phyloP scores from a whole-genome alignment of 2,329 filamentous ascomycete genomes.

The Falciphora oryzae region DNA sequence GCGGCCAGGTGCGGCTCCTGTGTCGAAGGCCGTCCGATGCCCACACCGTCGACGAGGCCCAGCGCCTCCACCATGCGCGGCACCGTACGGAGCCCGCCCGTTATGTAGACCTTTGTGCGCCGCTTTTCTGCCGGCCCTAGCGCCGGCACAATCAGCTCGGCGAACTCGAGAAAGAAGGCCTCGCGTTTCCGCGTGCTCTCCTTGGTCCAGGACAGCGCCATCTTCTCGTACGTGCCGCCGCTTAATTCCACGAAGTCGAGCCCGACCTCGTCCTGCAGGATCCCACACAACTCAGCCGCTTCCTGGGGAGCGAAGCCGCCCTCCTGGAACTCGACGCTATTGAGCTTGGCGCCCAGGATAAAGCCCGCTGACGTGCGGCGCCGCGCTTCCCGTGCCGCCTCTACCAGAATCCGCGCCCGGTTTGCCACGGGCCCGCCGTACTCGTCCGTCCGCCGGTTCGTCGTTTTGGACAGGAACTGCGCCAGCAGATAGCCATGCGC shows the following conservation, averaged over 20 bases:
- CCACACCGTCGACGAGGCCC: slow-evolving; percentile 52
- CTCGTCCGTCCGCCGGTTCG: slow-evolving; percentile 45
- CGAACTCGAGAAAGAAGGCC: slow-evolving; percentile 56
- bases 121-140: slow-evolving; percentile 25
- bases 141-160: slow-evolving; percentile 43
- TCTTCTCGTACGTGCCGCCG: slow-evolving; percentile 53
- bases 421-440: slow-evolving; percentile 41
- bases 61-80: slow-evolving; percentile 54
- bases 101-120: slow-evolving; percentile 44
- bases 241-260: slow-evolving; percentile 54
- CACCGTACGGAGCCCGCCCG: slow-evolving; percentile 50
- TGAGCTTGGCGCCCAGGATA: slow-evolving; percentile 51
- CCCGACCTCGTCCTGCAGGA: slow-evolving; percentile 38
- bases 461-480: slow-evolving; percentile 43
- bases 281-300: slow-evolving; percentile 38
- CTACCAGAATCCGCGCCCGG: slow-evolving; percentile 36
- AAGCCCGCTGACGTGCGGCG: slow-evolving; percentile 23
- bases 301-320: slow-evolving; percentile 46
- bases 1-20: slow-evolving; percentile 27
- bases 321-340: slow-evolving; percentile 50
- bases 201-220: slow-evolving; percentile 44
- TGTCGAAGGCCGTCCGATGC: slow-evolving; percentile 38
- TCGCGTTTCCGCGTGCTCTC: slow-evolving; percentile 51
- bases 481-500: slow-evolving; percentile 44
- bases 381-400: slow-evolving; percentile 32